Evolutionary conservation across 176 grass and related monocot genomes (phyloP), one percentile per base, ranked within the genome.

Genomic region (Carex myosuroides): DNA sequence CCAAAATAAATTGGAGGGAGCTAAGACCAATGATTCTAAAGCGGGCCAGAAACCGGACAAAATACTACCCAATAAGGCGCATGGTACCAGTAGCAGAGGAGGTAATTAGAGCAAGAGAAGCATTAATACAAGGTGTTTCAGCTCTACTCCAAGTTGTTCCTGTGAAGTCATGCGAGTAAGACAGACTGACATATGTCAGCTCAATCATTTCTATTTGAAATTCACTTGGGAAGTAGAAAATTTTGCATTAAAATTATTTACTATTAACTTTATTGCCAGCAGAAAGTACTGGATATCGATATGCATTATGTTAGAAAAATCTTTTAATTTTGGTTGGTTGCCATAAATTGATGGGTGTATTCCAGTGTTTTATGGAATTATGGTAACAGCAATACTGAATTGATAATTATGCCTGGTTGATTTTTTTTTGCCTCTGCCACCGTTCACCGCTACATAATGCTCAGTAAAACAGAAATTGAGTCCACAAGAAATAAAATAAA

Each of bases 131-230:
- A 78, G 93, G 91, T 6, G 89, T 98, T 59, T 93, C 89, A 4
- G 58, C 22, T 3, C 86, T 98, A 20, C 88, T 95, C 13, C 83
- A 80, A 82, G 44, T 83, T 83, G 77, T 98, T 84, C 86, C 91
- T 32, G 65, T 92, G n/a, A 91, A 93, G 29, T 83, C 91, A 59
- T 98, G 96, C 96, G 93, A 93, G 91, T 93, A 92, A 98, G 88
- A 6, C 42, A 73, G 50, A 73, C 42, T 73, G 20, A 33, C 50
- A 57, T 57, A 33, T 35, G 52, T 33, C 6, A 78, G 2, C 22
- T 78, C 58, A 12, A 64, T 64, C 13, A 42, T 46, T 42, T 63
- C n/a, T 41, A 18, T 64, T 81, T 81, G 39, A 42, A 81, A 56
- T 81, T 81, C 37, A 81, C 60, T 16, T 17, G 35, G 20, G 44